These are phyloP conservation scores for Triticum aestivum DNA, from an alignment of 176 grass and related monocot genomes.

Conservation along the genomic window IWGSC_CS_RefSeq_v2.1 NC_057802.1:129522154-129522653, in stretches of 20 bases:
- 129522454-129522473: background rate
- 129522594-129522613: background rate
- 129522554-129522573: background rate
- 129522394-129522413: no score
- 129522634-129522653: slow-evolving; percentile 12
- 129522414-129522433: background rate
- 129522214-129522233: background rate
- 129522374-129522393: no score
- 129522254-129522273: no score
- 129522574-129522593: slow-evolving; percentile 30
- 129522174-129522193: no score
- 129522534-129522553: background rate
- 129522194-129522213: background rate
- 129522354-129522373: no score
- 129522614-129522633: slow-evolving; percentile 21
- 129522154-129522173: no score
- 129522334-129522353: no score
- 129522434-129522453: background rate
- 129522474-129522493: no score
- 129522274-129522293: background rate
- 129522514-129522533: background rate
- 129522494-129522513: background rate
- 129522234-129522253: background rate
- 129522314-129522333: no score
- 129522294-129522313: no score